Evolutionary conservation across 371 early-diverging fungal genomes (phyloP).

Genomic region (Zopfochytrium polystomum): DNA sequence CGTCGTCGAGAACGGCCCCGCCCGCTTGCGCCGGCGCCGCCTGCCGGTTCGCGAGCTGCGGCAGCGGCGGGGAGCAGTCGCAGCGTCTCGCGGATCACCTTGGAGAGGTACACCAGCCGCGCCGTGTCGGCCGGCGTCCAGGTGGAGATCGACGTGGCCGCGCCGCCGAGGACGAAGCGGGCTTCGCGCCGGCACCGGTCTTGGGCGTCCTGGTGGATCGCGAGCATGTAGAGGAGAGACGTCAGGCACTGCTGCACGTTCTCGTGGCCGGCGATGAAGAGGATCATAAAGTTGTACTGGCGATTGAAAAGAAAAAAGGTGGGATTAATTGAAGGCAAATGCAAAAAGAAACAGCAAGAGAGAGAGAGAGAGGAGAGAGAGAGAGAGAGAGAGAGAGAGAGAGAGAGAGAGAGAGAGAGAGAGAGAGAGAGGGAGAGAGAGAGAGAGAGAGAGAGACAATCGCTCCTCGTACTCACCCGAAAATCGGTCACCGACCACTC

Average conservation of each 20-base stretch:
- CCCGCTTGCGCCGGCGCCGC: background rate
- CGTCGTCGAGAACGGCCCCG: background rate
- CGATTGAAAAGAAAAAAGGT: background rate
- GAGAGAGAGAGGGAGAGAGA: too few species aligned
- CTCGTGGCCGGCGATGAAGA: slow-evolving; percentile 11
- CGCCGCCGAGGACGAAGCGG: background rate
- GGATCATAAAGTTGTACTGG: slow-evolving; percentile 9
- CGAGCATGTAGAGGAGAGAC: slow-evolving; percentile 3
- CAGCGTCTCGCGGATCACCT: background rate
- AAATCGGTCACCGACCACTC: slow-evolving; percentile 11
- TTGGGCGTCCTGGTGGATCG: slow-evolving; percentile 2
- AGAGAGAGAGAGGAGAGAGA: too few species aligned
- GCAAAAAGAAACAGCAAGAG: too few species aligned
- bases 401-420: too few species aligned
- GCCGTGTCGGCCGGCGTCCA: background rate
- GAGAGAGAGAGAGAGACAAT: too few species aligned
- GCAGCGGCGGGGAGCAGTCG: slow-evolving; percentile 4
- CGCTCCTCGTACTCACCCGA: background rate
- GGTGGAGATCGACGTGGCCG: background rate
- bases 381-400: too few species aligned
- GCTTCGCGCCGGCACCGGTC: background rate
- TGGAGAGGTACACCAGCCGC: background rate
- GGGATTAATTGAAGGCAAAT: background rate
- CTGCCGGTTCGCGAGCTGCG: slow-evolving; percentile 4
- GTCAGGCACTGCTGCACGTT: slow-evolving; percentile 4